Base-by-base conservation (phyloP, 139 green algal genomes). In the Coelastrella sp. region DNA sequence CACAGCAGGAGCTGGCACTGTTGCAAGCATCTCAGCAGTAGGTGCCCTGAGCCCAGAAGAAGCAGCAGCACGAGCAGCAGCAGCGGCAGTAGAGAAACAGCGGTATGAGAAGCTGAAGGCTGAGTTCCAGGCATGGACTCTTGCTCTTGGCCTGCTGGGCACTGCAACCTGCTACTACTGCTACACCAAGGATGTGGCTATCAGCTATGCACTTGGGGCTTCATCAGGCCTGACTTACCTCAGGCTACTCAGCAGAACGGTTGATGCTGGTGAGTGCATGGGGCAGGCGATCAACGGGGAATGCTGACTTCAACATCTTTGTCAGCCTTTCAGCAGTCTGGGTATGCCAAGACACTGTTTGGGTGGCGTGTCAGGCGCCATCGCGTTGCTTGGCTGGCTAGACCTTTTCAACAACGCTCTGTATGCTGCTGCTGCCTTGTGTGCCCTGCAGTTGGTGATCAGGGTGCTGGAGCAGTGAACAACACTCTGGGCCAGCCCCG, bases 181-280 rank as follows among this genome's bases (percentile, higher is more conserved):
- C 35, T 98, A 97, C 82, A 91, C 87, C 11, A 70, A 85, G 89
- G 95, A 98, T 35, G 91, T 96, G 5, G 94, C 95, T 9, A 92
- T 91, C 19, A 97, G 94, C 88, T 99, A 99, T 90, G 78, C 93
- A 8, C 87, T 97, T 20, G 97, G 97, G 0, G 95, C 97, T 4
- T 61, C 97, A 66, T 96, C 94, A 17, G 95, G 97, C 60, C 88
- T 98, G 6, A 17, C 96, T 0, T 99, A 99, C 93, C 91, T 99
- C 68, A 95, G 96, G 24, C 93, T 98, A 59, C 92, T 99, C 15
- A 93, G 94, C 85, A 91, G 92, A 11, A 96, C 89, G 17, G 93
- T 99, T 49, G 97, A 99, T 89, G 17, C 74, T 87, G 17, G 85
- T 90, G 59, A 5, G 85, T 60, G 56, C 60, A 9, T 65, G 49